phyloP scores from a whole-genome alignment of 768 basidiomycete genomes.

The Strobilomyces echinocephalus region DNA sequence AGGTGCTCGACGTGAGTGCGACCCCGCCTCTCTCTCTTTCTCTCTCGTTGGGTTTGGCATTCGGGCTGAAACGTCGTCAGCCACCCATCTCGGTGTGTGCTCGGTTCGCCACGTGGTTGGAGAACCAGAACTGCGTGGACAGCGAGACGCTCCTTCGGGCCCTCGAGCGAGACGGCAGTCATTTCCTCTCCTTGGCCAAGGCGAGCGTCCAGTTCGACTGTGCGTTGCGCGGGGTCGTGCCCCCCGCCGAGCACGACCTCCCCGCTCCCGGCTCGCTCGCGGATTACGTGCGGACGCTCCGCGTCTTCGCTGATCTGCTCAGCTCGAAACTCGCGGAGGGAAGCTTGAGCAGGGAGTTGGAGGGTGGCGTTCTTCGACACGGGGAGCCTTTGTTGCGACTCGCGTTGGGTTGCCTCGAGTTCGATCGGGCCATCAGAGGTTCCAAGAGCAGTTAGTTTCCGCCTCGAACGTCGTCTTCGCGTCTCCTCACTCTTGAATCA shows the following conservation, averaged over 20 bases:
- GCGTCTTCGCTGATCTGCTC: slow-evolving; percentile 15
- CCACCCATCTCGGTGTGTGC: slow-evolving; percentile 9
- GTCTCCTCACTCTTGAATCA: neutral
- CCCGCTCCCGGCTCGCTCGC: neutral
- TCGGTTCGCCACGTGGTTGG: slow-evolving; percentile 18
- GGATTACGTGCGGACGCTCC: slow-evolving; percentile 13
- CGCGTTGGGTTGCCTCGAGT: slow-evolving; percentile 19
- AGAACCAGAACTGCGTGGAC: slow-evolving; percentile 4
- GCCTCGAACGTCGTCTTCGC: neutral
- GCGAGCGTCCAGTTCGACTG: slow-evolving; percentile 18
- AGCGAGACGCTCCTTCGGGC: slow-evolving; percentile 5
- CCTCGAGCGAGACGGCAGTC: slow-evolving; percentile 21
- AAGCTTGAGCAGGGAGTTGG: slow-evolving; percentile 11
- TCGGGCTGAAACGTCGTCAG: slow-evolving; percentile 1
- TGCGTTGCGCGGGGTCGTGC: slow-evolving; percentile 7
- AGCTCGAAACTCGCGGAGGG: slow-evolving; percentile 7
- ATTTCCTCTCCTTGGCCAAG: slow-evolving; percentile 16
- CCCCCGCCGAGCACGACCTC: neutral
- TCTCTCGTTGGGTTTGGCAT: no score
- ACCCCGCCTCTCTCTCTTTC: neutral
- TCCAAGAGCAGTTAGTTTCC: neutral
- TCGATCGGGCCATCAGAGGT: slow-evolving; percentile 15
- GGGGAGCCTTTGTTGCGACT: slow-evolving; percentile 18
- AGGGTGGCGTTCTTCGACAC: slow-evolving; percentile 21
- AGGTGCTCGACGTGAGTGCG: slow-evolving; percentile 11